phyloP scores from a whole-genome alignment of 768 basidiomycete species.

The Tricholoma sp. region DNA sequence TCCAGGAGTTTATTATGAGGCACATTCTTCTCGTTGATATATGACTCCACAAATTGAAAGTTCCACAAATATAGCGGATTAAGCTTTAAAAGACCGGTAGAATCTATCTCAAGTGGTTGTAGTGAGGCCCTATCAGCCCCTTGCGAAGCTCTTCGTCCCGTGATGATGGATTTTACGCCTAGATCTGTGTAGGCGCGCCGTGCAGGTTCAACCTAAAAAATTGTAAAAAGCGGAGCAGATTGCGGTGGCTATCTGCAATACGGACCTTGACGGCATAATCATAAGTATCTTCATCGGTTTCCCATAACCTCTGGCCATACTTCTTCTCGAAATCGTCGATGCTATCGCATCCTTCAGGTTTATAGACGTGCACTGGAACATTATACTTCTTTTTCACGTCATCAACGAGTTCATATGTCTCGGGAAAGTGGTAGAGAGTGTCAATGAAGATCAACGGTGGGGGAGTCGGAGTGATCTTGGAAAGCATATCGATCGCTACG shows the following conservation, averaged over 20 bases:
- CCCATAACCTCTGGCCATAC: constrained; percentile 83
- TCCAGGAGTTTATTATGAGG: constrained; percentile 85
- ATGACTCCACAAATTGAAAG: constrained; percentile 78
- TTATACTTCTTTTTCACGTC: constrained; percentile 74
- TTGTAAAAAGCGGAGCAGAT: neutral
- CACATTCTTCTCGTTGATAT: constrained; percentile 75
- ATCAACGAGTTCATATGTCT: constrained; percentile 86
- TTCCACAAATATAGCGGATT: constrained; percentile 92
- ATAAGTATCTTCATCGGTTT: constrained; percentile 79
- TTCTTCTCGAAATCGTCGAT: constrained; percentile 72
- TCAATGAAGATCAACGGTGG: constrained; percentile 95
- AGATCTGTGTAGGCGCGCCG: constrained; percentile 80
- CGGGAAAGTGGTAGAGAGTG: constrained; percentile 92
- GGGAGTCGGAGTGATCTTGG: constrained; percentile 60
- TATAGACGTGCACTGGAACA: constrained; percentile 71
- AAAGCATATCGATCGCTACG: constrained; percentile 92
- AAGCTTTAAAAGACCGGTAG: constrained; percentile 86
- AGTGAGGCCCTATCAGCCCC: constrained; percentile 84
- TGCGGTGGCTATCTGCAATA: constrained; percentile 11
- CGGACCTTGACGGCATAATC: constrained; percentile 88
- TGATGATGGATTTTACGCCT: constrained; percentile 81
- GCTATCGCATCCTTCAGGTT: constrained; percentile 64
- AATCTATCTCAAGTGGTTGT: constrained; percentile 85
- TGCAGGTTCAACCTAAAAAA: constrained; percentile 81
- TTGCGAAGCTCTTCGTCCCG: constrained; percentile 91